phyloP scores from a whole-genome alignment of 129 eudicot species.

The Flaveria linearis region DNA sequence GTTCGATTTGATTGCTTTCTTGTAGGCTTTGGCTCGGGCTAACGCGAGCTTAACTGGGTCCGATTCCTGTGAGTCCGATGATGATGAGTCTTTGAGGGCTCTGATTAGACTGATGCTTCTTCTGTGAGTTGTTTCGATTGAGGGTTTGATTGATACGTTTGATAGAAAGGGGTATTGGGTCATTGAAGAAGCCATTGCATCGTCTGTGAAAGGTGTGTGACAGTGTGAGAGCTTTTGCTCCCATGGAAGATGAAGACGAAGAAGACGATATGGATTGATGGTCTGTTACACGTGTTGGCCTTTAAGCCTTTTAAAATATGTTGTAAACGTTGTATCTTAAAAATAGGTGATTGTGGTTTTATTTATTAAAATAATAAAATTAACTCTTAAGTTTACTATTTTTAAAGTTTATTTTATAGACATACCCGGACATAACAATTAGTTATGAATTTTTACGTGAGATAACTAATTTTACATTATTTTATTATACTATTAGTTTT shows the following conservation, averaged over 20 bases:
- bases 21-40: conserved; percentile 69
- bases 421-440: too few species aligned
- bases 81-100: conserved; percentile 40
- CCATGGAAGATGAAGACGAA: not conserved
- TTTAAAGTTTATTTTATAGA: too few species aligned
- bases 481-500: too few species aligned
- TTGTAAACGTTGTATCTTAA: not conserved
- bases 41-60: conserved; percentile 71
- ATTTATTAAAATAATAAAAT: too few species aligned
- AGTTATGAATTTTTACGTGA: too few species aligned
- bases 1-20: conserved; percentile 38
- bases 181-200: conserved; percentile 44
- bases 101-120: conserved; percentile 22
- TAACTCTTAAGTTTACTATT: too few species aligned
- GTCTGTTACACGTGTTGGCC: conserved; percentile 28
- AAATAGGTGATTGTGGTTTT: too few species aligned
- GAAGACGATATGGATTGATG: conserved; percentile 15
- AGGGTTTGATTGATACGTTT: conserved; percentile 33
- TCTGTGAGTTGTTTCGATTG: conserved; percentile 44
- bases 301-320: not conserved
- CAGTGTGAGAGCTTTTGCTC: conserved; percentile 18
- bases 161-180: conserved; percentile 50
- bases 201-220: conserved; percentile 10
- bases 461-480: too few species aligned
- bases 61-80: conserved; percentile 34